A percentile compares a stretch with the other conserved stretches of the same genome.
These are phyloP conservation scores for Plasmodium adleri DNA, from an alignment of 169 alveolate genomes.

Conservation along the genomic window DNA sequence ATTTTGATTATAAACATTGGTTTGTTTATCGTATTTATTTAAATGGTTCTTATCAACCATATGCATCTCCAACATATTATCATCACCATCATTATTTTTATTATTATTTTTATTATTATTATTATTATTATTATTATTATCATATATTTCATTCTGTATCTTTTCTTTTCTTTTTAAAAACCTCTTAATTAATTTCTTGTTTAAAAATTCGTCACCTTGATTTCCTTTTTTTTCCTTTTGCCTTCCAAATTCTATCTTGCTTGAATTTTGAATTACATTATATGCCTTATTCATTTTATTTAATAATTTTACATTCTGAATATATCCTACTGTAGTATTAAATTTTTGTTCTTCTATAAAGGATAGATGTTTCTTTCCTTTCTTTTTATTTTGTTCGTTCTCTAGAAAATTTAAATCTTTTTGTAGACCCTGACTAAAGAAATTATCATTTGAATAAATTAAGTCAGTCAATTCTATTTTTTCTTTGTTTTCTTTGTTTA, in stretches of 20 bases:
- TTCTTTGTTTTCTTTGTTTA: conserved; percentile 22
- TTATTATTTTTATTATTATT: not conserved
- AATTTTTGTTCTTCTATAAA: conserved; percentile 49
- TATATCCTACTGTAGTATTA: conserved; percentile 10
- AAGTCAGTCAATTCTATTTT: conserved; percentile 21
- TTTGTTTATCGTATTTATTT: no score
- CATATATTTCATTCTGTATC: not conserved
- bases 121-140: no score
- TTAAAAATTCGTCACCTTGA: conserved; percentile 29
- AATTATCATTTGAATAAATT: not conserved
- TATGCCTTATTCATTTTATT: conserved; percentile 30
- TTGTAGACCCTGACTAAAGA: not conserved
- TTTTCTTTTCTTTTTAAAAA: not conserved
- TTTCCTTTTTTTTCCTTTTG: not conserved
- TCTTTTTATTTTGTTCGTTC: conserved; percentile 2
- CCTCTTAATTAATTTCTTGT: conserved; percentile 17
- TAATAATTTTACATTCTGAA: conserved; percentile 18
- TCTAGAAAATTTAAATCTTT: conserved; percentile 13
- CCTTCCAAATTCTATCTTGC: conserved; percentile 18
- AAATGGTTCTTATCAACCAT: not conserved
- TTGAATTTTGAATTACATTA: conserved; percentile 26
- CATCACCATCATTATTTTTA: not conserved
- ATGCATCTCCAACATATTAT: not conserved
- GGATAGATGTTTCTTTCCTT: not conserved
- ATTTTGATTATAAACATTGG: no score